These are phyloP conservation scores for Flaveria floridana DNA, from an alignment of 140 eudicot species.

Conservation along the genomic window DNA sequence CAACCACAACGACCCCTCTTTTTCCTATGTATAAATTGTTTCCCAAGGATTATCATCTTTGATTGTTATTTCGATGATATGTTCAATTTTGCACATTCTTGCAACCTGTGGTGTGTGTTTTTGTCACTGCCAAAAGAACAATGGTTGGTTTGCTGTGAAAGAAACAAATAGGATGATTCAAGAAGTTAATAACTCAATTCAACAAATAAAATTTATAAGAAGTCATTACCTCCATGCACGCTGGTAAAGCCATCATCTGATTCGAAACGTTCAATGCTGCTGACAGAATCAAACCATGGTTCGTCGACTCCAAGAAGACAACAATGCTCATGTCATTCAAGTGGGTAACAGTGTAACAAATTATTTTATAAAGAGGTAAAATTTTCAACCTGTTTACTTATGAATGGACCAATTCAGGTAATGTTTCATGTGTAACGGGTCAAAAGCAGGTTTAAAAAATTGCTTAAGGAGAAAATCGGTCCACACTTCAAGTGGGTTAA, in stretches of 20 bases:
- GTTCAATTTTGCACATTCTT: neutral
- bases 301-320: slow-evolving; percentile 60
- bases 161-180: slow-evolving; percentile 6
- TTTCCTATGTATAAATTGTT: neutral
- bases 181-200: neutral
- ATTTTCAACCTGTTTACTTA: neutral
- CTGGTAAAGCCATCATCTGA: slow-evolving; percentile 80
- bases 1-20: neutral
- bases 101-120: no score
- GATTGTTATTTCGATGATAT: neutral
- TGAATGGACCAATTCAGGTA: neutral
- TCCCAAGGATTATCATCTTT: neutral
- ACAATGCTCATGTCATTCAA: slow-evolving; percentile 14
- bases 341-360: neutral
- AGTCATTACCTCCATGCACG: slow-evolving; percentile 67
- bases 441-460: neutral
- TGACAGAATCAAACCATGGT: slow-evolving; percentile 83
- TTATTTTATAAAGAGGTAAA: neutral
- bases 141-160: slow-evolving; percentile 16
- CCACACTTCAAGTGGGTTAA: neutral
- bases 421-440: slow-evolving; percentile 3
- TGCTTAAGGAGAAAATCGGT: neutral
- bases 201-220: no score
- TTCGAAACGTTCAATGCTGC: slow-evolving; percentile 61
- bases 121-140: neutral